These are phyloP conservation scores for Lichtheimia corymbifera DNA, from an alignment of 371 early-diverging fungal genomes.

Conservation along the genomic window DNA sequence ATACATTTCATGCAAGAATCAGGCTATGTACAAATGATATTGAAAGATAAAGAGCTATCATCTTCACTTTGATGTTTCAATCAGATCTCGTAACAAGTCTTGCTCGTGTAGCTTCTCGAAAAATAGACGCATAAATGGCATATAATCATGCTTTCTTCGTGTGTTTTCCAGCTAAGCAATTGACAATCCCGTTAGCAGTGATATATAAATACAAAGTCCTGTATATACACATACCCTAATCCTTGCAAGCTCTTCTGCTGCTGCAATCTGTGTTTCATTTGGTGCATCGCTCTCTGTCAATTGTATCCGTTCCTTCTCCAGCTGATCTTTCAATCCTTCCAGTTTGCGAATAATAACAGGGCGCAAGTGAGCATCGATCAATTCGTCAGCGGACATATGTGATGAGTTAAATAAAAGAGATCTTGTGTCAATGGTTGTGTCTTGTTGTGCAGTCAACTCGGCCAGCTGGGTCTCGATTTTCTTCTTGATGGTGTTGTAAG, in stretches of 20 bases:
- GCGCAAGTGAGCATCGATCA: no score
- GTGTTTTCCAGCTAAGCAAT: conserved; percentile 11
- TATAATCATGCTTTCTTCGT: conserved; percentile 11
- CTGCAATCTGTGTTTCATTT: background rate
- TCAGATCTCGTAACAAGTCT: background rate
- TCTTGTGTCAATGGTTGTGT: background rate
- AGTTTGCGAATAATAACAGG: no score
- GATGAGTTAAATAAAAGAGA: background rate
- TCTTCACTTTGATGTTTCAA: background rate
- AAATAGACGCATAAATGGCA: background rate
- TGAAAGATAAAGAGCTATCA: no score
- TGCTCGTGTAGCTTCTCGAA: conserved; percentile 5
- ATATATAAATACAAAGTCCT: no score
- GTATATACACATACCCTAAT: background rate
- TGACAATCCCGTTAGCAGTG: background rate
- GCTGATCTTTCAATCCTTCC: background rate
- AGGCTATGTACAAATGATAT: no score
- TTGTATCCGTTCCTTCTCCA: background rate
- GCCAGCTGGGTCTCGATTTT: background rate
- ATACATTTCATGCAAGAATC: no score
- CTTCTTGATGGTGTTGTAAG: no score
- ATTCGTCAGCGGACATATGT: no score
- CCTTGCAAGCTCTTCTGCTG: background rate
- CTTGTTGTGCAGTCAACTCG: background rate
- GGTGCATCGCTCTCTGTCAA: background rate